Percentiles rank a stretch among this genome's conserved stretches.
Evolutionary conservation across 129 eudicot species (phyloP).

Genomic region (Saussurea involucrata): DNA sequence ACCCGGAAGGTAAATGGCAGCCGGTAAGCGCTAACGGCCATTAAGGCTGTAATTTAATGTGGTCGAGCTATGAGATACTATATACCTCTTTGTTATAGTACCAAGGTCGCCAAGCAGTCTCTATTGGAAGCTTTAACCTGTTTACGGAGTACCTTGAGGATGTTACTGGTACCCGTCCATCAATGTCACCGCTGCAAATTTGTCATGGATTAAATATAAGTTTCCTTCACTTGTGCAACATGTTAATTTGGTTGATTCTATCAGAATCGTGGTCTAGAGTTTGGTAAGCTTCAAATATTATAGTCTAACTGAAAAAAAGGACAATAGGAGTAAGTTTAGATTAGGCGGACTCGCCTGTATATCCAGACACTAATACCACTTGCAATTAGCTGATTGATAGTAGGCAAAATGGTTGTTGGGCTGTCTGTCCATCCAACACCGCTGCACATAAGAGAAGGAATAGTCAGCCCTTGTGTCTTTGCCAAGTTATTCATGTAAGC

Average conservation of each 20-base stretch:
- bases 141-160: conserved; percentile 52
- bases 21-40: too few relatives aligned
- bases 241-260: background rate
- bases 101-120: conserved; percentile 63
- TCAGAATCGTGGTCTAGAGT: background rate
- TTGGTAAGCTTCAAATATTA: background rate
- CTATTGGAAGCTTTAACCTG: conserved; percentile 43
- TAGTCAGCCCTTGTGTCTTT: background rate
- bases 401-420: conserved; percentile 43
- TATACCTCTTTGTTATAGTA: conserved; percentile 39
- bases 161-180: conserved; percentile 51
- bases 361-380: conserved; percentile 41
- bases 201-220: background rate
- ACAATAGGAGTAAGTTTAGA: background rate
- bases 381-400: conserved; percentile 37
- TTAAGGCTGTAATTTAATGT: background rate
- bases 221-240: background rate
- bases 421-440: conserved; percentile 35
- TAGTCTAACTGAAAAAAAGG: background rate
- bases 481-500: background rate
- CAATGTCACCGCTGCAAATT: conserved; percentile 51
- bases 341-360: conserved; percentile 33
- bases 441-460: conserved; percentile 10
- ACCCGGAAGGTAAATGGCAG: too few relatives aligned
- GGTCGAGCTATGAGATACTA: background rate